Base-by-base conservation (phyloP, 2,329 filamentous ascomycete genomes). In the Dryadomyces quercus-mongolicae region DNA sequence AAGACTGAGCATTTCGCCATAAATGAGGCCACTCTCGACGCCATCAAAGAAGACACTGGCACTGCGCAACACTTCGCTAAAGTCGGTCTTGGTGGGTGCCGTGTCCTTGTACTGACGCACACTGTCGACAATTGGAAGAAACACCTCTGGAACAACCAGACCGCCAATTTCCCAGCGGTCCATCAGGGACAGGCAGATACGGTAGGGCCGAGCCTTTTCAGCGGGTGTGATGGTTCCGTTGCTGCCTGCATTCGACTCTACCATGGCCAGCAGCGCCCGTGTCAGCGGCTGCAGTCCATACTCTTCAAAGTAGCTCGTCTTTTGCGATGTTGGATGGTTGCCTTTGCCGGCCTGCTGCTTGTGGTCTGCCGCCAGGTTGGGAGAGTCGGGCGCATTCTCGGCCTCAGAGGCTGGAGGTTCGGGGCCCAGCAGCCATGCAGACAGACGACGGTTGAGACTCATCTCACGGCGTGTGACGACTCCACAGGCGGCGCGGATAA, bases 131-230 rank as follows among this genome's bases (percentile, higher is more conserved):
- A 92, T 84, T 3, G 91, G 87, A 15, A 96, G 74, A 64, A 98
- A 97, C 15, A 97, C 80, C 57, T 89, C 84, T 0, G 91, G 88
- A 1, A 97, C 85, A 49, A 98, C 83, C 18, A 92, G 75, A 1
- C 89, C 89, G 34, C 93, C 93, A 60, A 98, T 92, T 66, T 98
- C 93, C 91, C 90, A 97, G 56, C 91, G 84, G 69, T 98, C 93
- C 93, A 98, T 97, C 52, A 98, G 74, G 16, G 94, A 96, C 2
- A 97, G 77, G 63, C 90, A 94, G 58, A 97, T 88, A 55, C 91
- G 84, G 65, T 95, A 96, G 0, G 93, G 92, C 43, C 84, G 83
- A 20, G 90, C 88, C 65, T 84, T 78, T 63, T 94, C 88, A 0
- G 77, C 68, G 1, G 86, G 78, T 73, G 72, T 45, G 40, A 31